phyloP scores from a whole-genome alignment of 202 grass and related monocot genomes.

The Saccharum hybrid region DNA sequence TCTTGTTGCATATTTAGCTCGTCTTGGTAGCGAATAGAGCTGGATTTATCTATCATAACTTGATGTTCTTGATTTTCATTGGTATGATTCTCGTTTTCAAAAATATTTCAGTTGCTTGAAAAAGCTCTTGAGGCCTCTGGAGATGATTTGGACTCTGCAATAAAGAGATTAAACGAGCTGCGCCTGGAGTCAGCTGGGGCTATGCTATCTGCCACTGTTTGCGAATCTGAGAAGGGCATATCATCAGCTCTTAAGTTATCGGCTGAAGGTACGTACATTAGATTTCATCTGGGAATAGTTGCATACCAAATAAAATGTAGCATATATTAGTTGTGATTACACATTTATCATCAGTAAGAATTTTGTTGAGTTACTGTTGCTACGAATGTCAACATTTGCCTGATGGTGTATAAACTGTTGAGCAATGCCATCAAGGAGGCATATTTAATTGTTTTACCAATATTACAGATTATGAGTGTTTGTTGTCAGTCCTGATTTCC shows the following conservation, averaged over 20 bases:
- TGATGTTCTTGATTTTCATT: neutral
- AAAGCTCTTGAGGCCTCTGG: conserved; percentile 76
- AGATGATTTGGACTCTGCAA: conserved; percentile 90
- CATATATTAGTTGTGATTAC: neutral
- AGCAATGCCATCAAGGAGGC: neutral
- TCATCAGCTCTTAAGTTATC: conserved; percentile 48
- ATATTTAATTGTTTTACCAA: neutral
- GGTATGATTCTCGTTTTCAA: conserved; percentile 14
- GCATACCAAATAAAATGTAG: neutral
- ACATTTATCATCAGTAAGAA: neutral
- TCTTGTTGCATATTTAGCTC: neutral
- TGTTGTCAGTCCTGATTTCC: neutral
- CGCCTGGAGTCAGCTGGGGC: conserved; percentile 63
- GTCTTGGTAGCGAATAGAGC: conserved; percentile 7
- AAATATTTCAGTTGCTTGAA: conserved; percentile 81
- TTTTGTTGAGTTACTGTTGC: neutral
- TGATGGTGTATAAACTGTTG: neutral
- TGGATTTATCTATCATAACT: conserved; percentile 6
- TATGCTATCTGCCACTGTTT: conserved; percentile 44
- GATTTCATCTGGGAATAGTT: conserved; percentile 29
- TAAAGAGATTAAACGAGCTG: conserved; percentile 79
- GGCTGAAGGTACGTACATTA: conserved; percentile 58
- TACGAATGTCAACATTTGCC: neutral
- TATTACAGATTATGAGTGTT: neutral
- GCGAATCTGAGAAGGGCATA: conserved; percentile 54